Conservation (phyloP, 176 grass and related monocot species). For the Panicum miliaceum region DNA sequence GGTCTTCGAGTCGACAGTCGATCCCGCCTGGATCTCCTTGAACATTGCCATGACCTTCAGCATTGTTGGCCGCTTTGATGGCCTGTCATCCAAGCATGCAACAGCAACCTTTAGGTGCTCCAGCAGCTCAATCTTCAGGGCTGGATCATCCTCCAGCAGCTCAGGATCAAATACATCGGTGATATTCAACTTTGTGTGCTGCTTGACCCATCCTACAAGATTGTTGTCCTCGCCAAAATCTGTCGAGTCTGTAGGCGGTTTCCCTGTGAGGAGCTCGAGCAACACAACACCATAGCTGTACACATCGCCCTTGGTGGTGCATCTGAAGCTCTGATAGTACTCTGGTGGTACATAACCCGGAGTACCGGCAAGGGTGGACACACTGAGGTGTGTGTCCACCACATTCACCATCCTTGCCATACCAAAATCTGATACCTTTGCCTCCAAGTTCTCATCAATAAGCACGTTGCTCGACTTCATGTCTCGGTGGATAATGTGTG, state of each 20-base stretch:
- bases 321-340: constrained; percentile 97
- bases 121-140: constrained; percentile 70
- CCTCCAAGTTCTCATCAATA: constrained; percentile 82
- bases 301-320: constrained; percentile 91
- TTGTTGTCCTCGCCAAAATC: constrained; percentile 93
- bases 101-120: constrained; percentile 90
- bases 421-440: constrained; percentile 94
- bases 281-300: constrained; percentile 95
- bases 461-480: constrained; percentile 99
- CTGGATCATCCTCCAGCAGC: constrained; percentile 71
- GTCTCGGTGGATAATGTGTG: constrained; percentile 93
- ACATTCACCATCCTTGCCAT: constrained; percentile 86
- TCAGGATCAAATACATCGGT: constrained; percentile 87
- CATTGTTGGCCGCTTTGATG: constrained; percentile 76
- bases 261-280: constrained; percentile 90
- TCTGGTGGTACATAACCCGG: constrained; percentile 96
- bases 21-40: constrained; percentile 90
- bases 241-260: constrained; percentile 65
- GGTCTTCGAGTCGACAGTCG: constrained; percentile 67
- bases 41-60: constrained; percentile 98
- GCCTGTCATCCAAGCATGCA: constrained; percentile 79
- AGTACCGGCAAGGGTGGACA: constrained; percentile 92
- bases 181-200: constrained; percentile 64
- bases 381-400: constrained; percentile 88
- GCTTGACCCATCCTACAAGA: constrained; percentile 94